Evolutionary conservation across 176 grass and related monocot genomes (phyloP), one percentile per base, ranked within the genome.

Genomic region (Musa itinerans): DNA sequence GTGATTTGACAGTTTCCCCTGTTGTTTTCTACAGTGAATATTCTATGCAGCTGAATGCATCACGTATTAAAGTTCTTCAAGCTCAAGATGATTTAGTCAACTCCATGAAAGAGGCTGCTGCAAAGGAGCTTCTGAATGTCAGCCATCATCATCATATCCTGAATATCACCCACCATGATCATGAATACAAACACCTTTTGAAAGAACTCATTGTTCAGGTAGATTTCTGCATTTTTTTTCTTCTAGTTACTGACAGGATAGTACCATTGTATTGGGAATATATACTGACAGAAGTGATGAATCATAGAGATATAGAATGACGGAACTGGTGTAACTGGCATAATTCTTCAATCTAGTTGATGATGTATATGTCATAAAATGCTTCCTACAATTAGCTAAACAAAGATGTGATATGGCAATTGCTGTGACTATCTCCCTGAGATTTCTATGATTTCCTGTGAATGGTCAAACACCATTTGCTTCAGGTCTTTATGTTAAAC

Each of bases 31-130:
- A 62, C 76, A 99, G 96, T 63, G 96, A 99, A 67, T 99, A 99
- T 75, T 99, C 96, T 29, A 95, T 91, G 91, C 91, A 95, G 85
- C 53, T 95, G 84, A 99, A 99, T 87, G 91, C 96, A 65, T 99
- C 96, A 66, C 88, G 96, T 68, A 89, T 99, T 65, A 95, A 99
- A 82, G 96, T 99, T 64, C 88, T 99, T 76, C 96, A 99, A 86
- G 96, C 89, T 29, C 96, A 99, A 74, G 91, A 99, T 89, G 91
- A 95, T 81, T 75, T 99, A 74, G 96, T 95, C 68, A 99, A 86
- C 74, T 83, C 86, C 78, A 99, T 99, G 91, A 99, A 88, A 84
- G 91, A 88, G 15, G 86, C 76, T 83, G 91, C 89, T 22, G 81
- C 86, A 80, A 87, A 86, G 80, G 69, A 91, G 62, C 91, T 99